phyloP scores from a whole-genome alignment of 2,329 filamentous ascomycete species.

The Chaetomiaceae sp. region DNA sequence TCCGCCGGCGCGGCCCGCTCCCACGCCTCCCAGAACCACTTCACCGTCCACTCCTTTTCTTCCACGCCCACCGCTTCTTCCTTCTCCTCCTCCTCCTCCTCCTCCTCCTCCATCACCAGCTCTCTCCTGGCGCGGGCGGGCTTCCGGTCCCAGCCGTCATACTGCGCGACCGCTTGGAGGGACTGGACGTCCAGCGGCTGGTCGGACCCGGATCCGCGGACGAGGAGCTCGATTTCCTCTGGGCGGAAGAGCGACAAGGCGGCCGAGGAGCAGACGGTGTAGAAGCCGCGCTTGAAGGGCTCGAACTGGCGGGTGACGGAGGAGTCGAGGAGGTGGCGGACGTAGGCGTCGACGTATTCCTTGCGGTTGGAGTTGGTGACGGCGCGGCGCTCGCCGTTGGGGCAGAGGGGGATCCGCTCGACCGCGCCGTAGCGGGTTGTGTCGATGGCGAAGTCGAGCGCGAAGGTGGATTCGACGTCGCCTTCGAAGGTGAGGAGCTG shows the following conservation, averaged over 20 bases:
- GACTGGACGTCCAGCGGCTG: slow-evolving; percentile 75
- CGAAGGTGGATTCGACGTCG: slow-evolving; percentile 71
- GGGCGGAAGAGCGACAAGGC: slow-evolving; percentile 82
- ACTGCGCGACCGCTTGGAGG: slow-evolving; percentile 70
- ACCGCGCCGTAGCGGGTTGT: slow-evolving; percentile 71
- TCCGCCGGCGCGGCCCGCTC: slow-evolving; percentile 58
- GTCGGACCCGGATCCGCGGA: slow-evolving; percentile 82
- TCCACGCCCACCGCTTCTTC: slow-evolving; percentile 35
- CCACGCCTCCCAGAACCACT: slow-evolving; percentile 89
- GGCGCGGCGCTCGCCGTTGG: slow-evolving; percentile 65
- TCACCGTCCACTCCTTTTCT: slow-evolving; percentile 61
- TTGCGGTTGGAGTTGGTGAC: slow-evolving; percentile 81
- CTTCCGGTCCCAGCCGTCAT: slow-evolving; percentile 88
- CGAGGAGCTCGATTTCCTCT: slow-evolving; percentile 84
- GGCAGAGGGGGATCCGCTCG: slow-evolving; percentile 64
- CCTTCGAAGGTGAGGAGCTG: slow-evolving; percentile 79
- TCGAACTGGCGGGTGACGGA: slow-evolving; percentile 80
- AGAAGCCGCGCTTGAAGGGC: slow-evolving; percentile 91
- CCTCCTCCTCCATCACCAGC: too few relatives aligned
- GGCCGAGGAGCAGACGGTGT: slow-evolving; percentile 63
- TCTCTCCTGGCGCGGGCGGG: slow-evolving; percentile 32
- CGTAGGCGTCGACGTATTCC: slow-evolving; percentile 83
- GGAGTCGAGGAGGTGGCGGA: slow-evolving; percentile 73
- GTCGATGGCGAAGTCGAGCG: slow-evolving; percentile 74
- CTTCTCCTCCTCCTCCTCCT: slow-evolving; percentile 44